phyloP scores from a whole-genome alignment of 2,329 filamentous ascomycete genomes.

The Cladobotryum mycophilum region DNA sequence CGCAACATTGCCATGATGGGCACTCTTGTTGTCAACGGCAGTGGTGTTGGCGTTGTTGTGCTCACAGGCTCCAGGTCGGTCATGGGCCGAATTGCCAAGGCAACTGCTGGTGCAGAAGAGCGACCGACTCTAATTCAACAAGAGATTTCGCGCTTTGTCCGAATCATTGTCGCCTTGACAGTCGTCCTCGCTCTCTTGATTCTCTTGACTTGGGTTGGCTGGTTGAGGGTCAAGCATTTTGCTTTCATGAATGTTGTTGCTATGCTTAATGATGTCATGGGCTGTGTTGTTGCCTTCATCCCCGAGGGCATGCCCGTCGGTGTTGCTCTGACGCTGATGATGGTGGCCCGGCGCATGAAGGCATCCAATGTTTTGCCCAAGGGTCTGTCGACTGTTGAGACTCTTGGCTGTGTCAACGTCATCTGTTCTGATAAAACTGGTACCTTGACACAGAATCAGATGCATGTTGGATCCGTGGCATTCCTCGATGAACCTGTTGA shows the following conservation, averaged over 20 bases:
- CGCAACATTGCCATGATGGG: slow-evolving; percentile 40
- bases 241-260: slow-evolving; percentile 35
- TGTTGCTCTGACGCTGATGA: slow-evolving; percentile 35
- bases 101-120: slow-evolving; percentile 31
- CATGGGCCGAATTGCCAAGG: slow-evolving; percentile 36
- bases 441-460: slow-evolving; percentile 38
- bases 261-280: slow-evolving; percentile 41
- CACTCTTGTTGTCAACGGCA: slow-evolving; percentile 36
- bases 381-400: slow-evolving; percentile 36
- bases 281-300: slow-evolving; percentile 35
- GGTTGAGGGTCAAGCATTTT: slow-evolving; percentile 32
- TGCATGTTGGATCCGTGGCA: slow-evolving; percentile 34
- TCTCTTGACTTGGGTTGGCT: slow-evolving; percentile 39
- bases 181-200: slow-evolving; percentile 34
- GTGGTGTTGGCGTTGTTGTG: slow-evolving; percentile 33
- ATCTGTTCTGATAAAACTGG: slow-evolving; percentile 39
- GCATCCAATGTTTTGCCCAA: slow-evolving; percentile 36
- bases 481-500: slow-evolving; percentile 30
- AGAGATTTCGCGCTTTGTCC: slow-evolving; percentile 39
- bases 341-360: slow-evolving; percentile 38
- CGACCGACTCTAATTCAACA: slow-evolving; percentile 33
- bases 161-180: slow-evolving; percentile 35
- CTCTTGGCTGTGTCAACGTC: slow-evolving; percentile 37
- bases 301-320: slow-evolving; percentile 35
- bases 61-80: slow-evolving; percentile 34